Evolutionary conservation across 306 rosid genomes (phyloP).

Genomic region (Acacia crassicarpa): DNA sequence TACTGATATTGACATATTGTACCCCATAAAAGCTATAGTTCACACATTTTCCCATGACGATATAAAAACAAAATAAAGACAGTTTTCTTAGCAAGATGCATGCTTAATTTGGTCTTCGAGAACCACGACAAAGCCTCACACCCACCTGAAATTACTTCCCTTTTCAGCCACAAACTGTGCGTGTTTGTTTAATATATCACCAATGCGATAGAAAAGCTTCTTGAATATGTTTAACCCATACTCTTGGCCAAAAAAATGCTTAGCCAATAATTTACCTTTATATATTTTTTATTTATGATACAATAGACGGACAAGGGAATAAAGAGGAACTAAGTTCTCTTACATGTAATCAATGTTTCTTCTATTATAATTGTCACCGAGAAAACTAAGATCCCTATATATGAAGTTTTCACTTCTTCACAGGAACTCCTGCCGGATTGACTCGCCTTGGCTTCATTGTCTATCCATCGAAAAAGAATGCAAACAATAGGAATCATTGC

Average conservation of each 20-base stretch:
- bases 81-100: background rate
- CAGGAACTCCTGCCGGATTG: constrained; percentile 4
- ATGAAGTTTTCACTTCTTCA: background rate
- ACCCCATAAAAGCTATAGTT: background rate
- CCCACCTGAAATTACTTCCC: background rate
- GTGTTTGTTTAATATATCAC: background rate
- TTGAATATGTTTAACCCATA: background rate
- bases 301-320: background rate
- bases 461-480: background rate
- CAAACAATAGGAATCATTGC: background rate
- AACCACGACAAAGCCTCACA: background rate
- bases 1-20: no score
- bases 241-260: background rate
- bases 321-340: background rate
- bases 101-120: background rate
- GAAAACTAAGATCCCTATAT: background rate
- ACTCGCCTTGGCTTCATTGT: background rate
- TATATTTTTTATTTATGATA: background rate
- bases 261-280: background rate
- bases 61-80: background rate
- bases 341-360: background rate
- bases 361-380: background rate
- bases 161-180: background rate
- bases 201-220: background rate
- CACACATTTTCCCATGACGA: background rate